These are phyloP conservation scores for Aspergillus carlsbadensis DNA, from an alignment of 495 filamentous ascomycete genomes.

Conservation along the genomic window DNA sequence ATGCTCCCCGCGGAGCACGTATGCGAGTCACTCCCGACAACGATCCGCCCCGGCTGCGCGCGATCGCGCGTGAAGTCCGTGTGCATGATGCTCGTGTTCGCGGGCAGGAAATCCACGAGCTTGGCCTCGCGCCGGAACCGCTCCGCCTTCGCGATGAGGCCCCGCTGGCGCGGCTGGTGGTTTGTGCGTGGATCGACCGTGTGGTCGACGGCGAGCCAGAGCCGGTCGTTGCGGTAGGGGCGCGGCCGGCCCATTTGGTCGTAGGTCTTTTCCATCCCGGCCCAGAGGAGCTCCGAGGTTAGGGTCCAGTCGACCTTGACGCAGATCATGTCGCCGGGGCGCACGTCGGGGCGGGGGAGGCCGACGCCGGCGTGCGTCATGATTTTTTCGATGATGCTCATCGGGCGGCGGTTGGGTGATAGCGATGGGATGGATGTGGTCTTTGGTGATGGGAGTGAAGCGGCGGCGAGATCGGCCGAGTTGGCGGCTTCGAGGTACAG, in stretches of 20 bases:
- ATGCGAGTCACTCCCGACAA: conserved; percentile 49
- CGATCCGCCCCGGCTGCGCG: conserved; percentile 44
- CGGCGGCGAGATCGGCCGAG: too few relatives aligned
- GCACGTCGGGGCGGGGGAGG: too few relatives aligned
- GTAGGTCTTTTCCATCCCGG: too few relatives aligned
- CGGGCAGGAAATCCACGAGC: conserved; percentile 46
- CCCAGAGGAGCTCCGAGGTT: too few relatives aligned
- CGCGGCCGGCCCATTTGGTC: conserved; percentile 14
- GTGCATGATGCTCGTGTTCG: conserved; percentile 45
- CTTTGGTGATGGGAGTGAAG: too few relatives aligned
- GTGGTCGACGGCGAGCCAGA: conserved; percentile 50
- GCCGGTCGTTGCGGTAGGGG: conserved; percentile 47
- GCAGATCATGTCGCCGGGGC: too few relatives aligned
- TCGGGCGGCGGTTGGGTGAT: too few relatives aligned
- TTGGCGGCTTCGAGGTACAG: too few relatives aligned
- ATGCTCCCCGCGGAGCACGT: conserved; percentile 45
- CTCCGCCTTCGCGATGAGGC: conserved; percentile 35
- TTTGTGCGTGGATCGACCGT: conserved; percentile 43
- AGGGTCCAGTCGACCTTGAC: too few relatives aligned
- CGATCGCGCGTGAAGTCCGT: conserved; percentile 48
- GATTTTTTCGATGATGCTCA: too few relatives aligned
- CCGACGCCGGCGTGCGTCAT: too few relatives aligned
- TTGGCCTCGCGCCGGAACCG: conserved; percentile 36
- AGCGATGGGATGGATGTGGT: too few relatives aligned
- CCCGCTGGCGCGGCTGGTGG: conserved; percentile 30